These are phyloP conservation scores for Candida jianshihensis DNA, from an alignment of 805 yeast species.

Conservation along the genomic window DNA sequence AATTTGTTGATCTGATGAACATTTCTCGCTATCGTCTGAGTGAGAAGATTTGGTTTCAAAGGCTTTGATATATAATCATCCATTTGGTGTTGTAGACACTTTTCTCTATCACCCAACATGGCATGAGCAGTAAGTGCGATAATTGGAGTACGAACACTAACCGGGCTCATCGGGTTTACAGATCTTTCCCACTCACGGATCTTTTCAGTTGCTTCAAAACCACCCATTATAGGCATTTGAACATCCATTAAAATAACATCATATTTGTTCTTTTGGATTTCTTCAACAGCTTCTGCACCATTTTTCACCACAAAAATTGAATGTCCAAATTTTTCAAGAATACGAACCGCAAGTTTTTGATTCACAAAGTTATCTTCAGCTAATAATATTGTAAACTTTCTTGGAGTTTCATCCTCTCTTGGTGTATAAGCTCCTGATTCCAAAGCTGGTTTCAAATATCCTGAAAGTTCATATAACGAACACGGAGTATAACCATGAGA, in stretches of 20 bases:
- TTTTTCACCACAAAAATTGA: conserved; percentile 79
- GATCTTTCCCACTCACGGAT: conserved; percentile 86
- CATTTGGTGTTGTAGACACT: conserved; percentile 84
- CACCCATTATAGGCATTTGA: conserved; percentile 95
- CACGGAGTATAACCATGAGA: conserved; percentile 89
- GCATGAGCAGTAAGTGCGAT: conserved; percentile 92
- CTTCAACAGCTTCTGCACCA: conserved; percentile 77
- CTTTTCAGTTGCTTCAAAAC: conserved; percentile 83
- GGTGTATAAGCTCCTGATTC: conserved; percentile 72
- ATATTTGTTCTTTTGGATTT: conserved; percentile 56
- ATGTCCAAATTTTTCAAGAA: conserved; percentile 81
- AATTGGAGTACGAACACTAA: conserved; percentile 74
- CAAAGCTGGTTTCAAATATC: conserved; percentile 76
- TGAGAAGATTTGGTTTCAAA: conserved; percentile 70
- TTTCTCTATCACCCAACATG: conserved; percentile 87
- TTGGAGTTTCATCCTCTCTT: conserved; percentile 70
- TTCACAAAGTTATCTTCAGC: conserved; percentile 88
- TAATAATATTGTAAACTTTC: conserved; percentile 63
- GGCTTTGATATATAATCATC: conserved; percentile 89
- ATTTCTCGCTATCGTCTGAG: conserved; percentile 81
- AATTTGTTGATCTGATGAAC: conserved; percentile 62
- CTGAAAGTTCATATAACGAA: conserved; percentile 72
- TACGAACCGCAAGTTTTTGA: conserved; percentile 80
- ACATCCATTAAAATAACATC: conserved; percentile 90
- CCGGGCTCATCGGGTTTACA: conserved; percentile 61